Evolutionary conservation across 2,329 filamentous ascomycete species (phyloP).

Genomic region (Pseudophaeomoniella oleicola): DNA sequence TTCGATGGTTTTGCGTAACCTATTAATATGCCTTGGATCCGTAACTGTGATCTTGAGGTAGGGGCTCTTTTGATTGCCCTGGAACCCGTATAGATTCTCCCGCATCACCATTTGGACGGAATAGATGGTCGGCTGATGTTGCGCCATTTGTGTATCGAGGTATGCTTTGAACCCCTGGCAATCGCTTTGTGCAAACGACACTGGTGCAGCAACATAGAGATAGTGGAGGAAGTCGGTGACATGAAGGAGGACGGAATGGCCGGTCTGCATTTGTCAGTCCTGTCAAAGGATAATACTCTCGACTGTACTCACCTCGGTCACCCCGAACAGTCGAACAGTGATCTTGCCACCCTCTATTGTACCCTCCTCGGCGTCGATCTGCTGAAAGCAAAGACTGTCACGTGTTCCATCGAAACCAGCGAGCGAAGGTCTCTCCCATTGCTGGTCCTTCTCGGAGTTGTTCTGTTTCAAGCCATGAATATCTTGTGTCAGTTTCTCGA

Average conservation of each 20-base stretch:
- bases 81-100: conserved; percentile 87
- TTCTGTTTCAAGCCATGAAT: conserved; percentile 71
- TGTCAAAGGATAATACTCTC: conserved; percentile 2
- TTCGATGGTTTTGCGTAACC: conserved; percentile 63
- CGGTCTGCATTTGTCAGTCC: conserved; percentile 28
- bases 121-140: conserved; percentile 59
- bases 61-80: conserved; percentile 80
- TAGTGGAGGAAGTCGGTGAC: conserved; percentile 95
- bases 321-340: conserved; percentile 83
- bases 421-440: conserved; percentile 61
- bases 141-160: conserved; percentile 64
- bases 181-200: conserved; percentile 65
- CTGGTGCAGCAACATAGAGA: conserved; percentile 78
- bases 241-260: conserved; percentile 87
- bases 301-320: conserved; percentile 50
- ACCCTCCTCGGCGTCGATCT: conserved; percentile 90
- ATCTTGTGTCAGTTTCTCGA: conserved; percentile 93
- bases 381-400: conserved; percentile 75
- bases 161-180: conserved; percentile 65
- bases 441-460: conserved; percentile 85
- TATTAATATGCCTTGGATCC: conserved; percentile 71
- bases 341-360: conserved; percentile 60
- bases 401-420: conserved; percentile 46
- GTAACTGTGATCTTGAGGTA: conserved; percentile 89
- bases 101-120: conserved; percentile 69